phyloP scores from a whole-genome alignment of 2,329 filamentous ascomycete genomes.

The Cadophora luteo-olivacea region DNA sequence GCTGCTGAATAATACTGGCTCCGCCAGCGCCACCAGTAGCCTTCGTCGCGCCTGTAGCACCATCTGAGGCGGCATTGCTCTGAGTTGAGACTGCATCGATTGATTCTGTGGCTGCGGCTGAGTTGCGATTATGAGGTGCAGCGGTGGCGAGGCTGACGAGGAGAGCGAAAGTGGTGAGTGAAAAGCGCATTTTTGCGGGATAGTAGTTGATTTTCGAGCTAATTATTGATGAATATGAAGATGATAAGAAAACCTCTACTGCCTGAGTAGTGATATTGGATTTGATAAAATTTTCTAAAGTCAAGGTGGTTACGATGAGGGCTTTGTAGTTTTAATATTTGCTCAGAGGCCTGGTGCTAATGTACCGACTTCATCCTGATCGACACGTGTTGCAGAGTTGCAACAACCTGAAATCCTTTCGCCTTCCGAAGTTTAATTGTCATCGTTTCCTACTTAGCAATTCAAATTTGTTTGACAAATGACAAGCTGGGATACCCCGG shows the following conservation, averaged over 20 bases:
- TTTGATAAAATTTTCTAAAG: not conserved
- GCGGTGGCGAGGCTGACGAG: not conserved
- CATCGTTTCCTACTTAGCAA: not conserved
- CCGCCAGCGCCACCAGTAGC: not conserved
- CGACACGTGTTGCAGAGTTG: not conserved
- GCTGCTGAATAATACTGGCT: not conserved
- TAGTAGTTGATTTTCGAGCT: not conserved
- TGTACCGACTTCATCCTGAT: not conserved
- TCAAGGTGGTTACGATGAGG: not conserved
- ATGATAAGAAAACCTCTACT: not conserved
- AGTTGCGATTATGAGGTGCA: not conserved
- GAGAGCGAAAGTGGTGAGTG: not conserved
- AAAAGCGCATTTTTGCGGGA: not conserved
- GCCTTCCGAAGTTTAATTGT: not conserved
- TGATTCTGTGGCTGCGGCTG: not conserved
- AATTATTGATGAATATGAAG: not conserved
- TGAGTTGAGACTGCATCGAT: not conserved
- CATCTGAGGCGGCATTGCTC: not conserved
- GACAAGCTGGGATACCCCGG: not conserved
- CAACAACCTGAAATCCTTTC: not conserved
- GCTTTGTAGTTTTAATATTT: not conserved
- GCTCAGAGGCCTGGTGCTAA: not conserved
- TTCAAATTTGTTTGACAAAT: not conserved
- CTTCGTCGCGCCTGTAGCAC: not conserved
- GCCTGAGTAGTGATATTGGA: not conserved